A percentile compares a stretch with the other conserved stretches of the same genome.
Conservation (phyloP, 2,329 filamentous ascomycete genomes). For the Teratosphaeria pseudoeucalypti region DNA sequence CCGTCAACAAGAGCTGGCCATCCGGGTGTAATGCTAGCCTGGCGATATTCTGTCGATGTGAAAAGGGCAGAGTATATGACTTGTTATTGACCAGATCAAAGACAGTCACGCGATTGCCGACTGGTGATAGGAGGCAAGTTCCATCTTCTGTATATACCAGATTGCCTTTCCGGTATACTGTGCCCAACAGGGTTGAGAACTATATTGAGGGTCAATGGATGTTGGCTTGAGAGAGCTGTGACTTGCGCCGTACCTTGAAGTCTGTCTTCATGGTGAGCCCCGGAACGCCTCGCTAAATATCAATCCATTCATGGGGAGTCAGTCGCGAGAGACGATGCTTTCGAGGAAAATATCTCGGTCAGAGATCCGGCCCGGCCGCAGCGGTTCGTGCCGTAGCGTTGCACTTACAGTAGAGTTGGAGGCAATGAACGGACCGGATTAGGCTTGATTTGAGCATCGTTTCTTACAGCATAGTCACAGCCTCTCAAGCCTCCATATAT, state of each 20-base stretch:
- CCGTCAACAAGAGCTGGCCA: slow-evolving; percentile 82
- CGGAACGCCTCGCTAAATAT: neutral
- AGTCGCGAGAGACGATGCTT: neutral
- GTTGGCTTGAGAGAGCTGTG: neutral
- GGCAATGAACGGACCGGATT: neutral
- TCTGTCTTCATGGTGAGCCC: slow-evolving; percentile 74
- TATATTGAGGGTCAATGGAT: slow-evolving; percentile 28
- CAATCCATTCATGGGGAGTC: neutral
- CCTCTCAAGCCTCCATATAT: too few species aligned
- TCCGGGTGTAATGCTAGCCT: slow-evolving; percentile 79
- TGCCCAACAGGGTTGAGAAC: slow-evolving; percentile 98
- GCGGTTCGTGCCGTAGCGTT: neutral
- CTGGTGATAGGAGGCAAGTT: slow-evolving; percentile 86
- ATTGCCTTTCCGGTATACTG: slow-evolving; percentile 96
- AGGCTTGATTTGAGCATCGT: neutral
- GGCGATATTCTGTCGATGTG: slow-evolving; percentile 87
- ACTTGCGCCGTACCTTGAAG: slow-evolving; percentile 61
- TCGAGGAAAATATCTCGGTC: neutral
- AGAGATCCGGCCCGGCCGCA: neutral
- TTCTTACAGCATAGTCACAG: neutral
- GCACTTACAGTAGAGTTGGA: neutral
- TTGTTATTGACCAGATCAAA: slow-evolving; percentile 95
- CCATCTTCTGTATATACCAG: slow-evolving; percentile 94
- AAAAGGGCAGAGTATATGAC: slow-evolving; percentile 76
- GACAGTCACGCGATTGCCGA: slow-evolving; percentile 89